Evolutionary conservation across 2,329 filamentous ascomycete genomes (phyloP), one percentile per base, ranked within the genome.

Genomic region (Stenocarpella maydis): DNA sequence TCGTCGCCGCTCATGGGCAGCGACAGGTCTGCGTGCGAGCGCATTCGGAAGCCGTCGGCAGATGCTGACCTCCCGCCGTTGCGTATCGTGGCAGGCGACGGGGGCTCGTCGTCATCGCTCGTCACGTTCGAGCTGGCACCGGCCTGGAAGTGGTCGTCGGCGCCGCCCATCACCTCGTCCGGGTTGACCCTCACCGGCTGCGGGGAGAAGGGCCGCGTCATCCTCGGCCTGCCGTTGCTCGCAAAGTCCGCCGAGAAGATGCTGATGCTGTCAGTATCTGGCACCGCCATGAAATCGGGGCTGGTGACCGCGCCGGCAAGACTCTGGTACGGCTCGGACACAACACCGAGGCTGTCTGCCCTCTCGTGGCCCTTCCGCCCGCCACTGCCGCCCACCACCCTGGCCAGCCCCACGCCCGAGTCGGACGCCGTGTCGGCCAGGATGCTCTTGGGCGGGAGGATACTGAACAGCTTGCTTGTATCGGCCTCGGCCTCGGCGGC

Each of bases 371-470:
- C 12, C 71, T 75, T 24, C 67, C 72, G 69, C 76, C 41, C 65
- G 24, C 65, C 65, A 31, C 19, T 52, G 4, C 52, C 52, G 12
- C 39, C 50, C 17, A 37, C 26, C 9, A 45, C 43, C 52, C 65
- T 67, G 17, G 64, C 54, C 6, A 67, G 43, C 41, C 65, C 65
- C 52, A 75, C 64, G 77, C 77, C 72, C 74, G 72, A 74, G 68
- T 84, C 82, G 7, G 83, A 82, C 1, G 78, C 80, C 55, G 80
- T 73, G 72, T 88, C 87, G 49, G 86, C 85, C 6, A 91, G 84
- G 74, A 91, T 91, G 75, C 87, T 89, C 78, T 87, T 88, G 15
- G 88, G 86, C 47, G 88, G 88, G 58, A 91, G 78, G 73, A 91
- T 90, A 74, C 87, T 89, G 78, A 91, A 91, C 73, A 91, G 82